phyloP scores from a whole-genome alignment of 2,329 filamentous ascomycete species.

The Arthrobotrys entomopaga region DNA sequence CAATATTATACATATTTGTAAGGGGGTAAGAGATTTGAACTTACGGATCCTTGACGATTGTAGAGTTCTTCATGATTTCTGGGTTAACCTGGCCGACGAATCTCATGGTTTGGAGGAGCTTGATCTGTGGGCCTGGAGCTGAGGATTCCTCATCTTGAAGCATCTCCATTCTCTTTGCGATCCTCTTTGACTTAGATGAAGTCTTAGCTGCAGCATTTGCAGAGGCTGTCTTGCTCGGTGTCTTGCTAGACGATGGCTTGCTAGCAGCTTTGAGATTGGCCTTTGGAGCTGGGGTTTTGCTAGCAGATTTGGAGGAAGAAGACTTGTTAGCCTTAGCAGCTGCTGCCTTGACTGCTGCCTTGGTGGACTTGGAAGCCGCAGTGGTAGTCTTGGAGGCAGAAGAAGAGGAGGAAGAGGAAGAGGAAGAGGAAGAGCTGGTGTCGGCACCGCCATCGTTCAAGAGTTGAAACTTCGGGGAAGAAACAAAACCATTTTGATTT shows the following conservation, averaged over 20 bases:
- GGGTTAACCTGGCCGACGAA: constrained; percentile 76
- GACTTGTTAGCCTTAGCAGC: neutral
- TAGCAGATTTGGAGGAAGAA: neutral
- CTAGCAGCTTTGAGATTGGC: neutral
- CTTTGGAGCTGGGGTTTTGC: too few species aligned
- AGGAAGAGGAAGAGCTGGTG: too few species aligned
- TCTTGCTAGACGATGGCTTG: constrained; percentile 35
- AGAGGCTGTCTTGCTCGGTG: constrained; percentile 56
- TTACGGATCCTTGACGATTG: constrained; percentile 45
- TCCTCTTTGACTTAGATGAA: constrained; percentile 19
- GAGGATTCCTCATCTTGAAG: constrained; percentile 25
- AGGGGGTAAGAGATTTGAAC: constrained; percentile 1
- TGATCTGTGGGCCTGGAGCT: constrained; percentile 58
- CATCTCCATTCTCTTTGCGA: constrained; percentile 61
- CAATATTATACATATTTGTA: neutral
- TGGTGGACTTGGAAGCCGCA: neutral
- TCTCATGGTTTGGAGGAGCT: constrained; percentile 70
- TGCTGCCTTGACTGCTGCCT: neutral
- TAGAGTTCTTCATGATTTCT: constrained; percentile 65
- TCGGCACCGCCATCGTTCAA: too few species aligned
- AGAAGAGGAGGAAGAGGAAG: too few species aligned
- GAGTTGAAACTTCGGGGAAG: too few species aligned
- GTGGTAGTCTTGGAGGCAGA: neutral
- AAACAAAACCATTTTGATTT: too few species aligned
- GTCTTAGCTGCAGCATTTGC: constrained; percentile 18